A percentile compares a stretch with the other conserved stretches of the same genome.
Evolutionary conservation across 2,329 filamentous ascomycete species (phyloP).

Genomic region (Penicillium sp.): DNA sequence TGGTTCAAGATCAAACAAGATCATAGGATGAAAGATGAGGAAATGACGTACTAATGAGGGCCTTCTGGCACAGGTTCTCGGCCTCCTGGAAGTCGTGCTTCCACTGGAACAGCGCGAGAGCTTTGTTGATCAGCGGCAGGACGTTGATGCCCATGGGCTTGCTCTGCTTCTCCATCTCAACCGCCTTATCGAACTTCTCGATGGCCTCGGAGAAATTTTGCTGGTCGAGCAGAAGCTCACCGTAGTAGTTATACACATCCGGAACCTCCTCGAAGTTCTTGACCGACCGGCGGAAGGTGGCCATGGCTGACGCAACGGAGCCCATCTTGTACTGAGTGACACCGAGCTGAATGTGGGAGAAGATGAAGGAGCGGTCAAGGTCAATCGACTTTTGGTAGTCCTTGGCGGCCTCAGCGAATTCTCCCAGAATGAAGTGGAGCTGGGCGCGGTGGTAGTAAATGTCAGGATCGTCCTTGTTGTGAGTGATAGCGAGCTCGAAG

Average conservation of each 20-base stretch:
- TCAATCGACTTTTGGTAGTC: constrained; percentile 99
- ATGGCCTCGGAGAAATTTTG: constrained; percentile 93
- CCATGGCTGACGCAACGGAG: constrained; percentile 95
- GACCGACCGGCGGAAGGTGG: constrained; percentile 93
- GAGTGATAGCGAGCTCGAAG: constrained; percentile 78
- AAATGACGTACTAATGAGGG: constrained; percentile 76
- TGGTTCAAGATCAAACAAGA: not conserved
- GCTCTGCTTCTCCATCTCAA: constrained; percentile 94
- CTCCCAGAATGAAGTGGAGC: constrained; percentile 93
- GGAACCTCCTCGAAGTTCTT: constrained; percentile 98
- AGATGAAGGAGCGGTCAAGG: constrained; percentile 92
- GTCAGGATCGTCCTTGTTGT: constrained; percentile 87
- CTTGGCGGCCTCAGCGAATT: constrained; percentile 89
- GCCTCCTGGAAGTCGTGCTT: constrained; percentile 95
- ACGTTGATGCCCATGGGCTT: constrained; percentile 98
- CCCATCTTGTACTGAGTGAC: constrained; percentile 99
- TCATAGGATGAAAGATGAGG: not conserved
- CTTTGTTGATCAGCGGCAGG: constrained; percentile 96
- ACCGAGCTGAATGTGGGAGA: constrained; percentile 98
- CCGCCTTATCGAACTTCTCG: constrained; percentile 97
- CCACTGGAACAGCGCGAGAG: constrained; percentile 94
- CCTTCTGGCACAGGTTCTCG: constrained; percentile 95
- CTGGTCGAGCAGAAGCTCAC: constrained; percentile 93
- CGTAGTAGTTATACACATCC: constrained; percentile 99
- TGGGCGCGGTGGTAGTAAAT: constrained; percentile 99